Percentiles rank a stretch among this genome's conserved stretches.
These are phyloP conservation scores for Aspergillus sp. DNA, from an alignment of 2,329 filamentous ascomycete species.

Conservation along the genomic window DNA sequence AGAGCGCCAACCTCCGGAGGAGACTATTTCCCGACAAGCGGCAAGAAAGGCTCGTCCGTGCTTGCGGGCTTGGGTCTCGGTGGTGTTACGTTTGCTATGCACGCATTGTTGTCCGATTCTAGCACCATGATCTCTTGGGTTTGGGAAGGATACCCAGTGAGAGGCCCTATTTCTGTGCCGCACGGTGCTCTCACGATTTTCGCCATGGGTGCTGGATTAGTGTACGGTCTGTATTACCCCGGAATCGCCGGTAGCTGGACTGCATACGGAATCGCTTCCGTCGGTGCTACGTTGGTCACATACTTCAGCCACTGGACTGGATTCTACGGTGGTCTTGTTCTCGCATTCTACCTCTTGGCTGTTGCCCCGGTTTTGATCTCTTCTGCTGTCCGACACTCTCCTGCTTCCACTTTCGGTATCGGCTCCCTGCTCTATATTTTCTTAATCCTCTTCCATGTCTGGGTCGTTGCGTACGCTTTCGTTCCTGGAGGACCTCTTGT, in stretches of 20 bases:
- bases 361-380: constrained; percentile 67
- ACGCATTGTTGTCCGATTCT: constrained; percentile 89
- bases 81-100: constrained; percentile 79
- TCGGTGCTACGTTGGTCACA: constrained; percentile 73
- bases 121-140: constrained; percentile 99
- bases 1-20: constrained; percentile 48
- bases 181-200: constrained; percentile 82
- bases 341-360: constrained; percentile 76
- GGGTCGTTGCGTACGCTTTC: constrained; percentile 97
- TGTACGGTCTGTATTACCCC: constrained; percentile 68
- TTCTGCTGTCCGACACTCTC: constrained; percentile 68
- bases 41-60: constrained; percentile 59
- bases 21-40: constrained; percentile 45
- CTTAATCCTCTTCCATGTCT: constrained; percentile 93
- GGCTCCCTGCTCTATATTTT: constrained; percentile 91
- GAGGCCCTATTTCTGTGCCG: constrained; percentile 79
- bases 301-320: constrained; percentile 76
- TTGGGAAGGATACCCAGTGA: constrained; percentile 91
- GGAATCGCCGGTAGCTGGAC: constrained; percentile 69
- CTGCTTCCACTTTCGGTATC: constrained; percentile 74
- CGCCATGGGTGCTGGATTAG: constrained; percentile 75
- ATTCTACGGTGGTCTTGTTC: constrained; percentile 71
- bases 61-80: constrained; percentile 72
- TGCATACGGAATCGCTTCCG: constrained; percentile 67
- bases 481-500: constrained; percentile 90